Conservation (phyloP, 2,329 filamentous ascomycete genomes). For the Gremmenia infestans region DNA sequence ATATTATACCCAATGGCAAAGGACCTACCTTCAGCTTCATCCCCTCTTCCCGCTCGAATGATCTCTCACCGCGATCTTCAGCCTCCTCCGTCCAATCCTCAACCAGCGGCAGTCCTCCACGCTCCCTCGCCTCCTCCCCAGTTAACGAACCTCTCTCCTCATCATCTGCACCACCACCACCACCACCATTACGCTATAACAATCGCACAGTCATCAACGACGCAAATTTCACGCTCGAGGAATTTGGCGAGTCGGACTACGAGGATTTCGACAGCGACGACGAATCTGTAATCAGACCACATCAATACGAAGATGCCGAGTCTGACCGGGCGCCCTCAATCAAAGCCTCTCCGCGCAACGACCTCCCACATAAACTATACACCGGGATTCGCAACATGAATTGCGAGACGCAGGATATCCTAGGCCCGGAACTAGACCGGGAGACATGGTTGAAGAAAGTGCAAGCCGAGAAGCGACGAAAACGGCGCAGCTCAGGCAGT, state of each 20-base stretch:
- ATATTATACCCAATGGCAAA: constrained; percentile 37
- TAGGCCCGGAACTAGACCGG: constrained; percentile 12
- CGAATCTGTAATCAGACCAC: constrained; percentile 26
- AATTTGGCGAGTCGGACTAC: constrained; percentile 27
- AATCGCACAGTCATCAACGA: constrained; percentile 14
- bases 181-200: not conserved
- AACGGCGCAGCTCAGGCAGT: constrained; percentile 27
- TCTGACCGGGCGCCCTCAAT: constrained; percentile 24
- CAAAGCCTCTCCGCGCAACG: constrained; percentile 9
- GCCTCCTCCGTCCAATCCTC: constrained; percentile 27
- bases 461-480: constrained; percentile 24
- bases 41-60: constrained; percentile 31
- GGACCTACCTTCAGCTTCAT: constrained; percentile 32
- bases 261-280: constrained; percentile 26
- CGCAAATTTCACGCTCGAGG: constrained; percentile 30
- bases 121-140: constrained; percentile 23
- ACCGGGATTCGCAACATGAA: constrained; percentile 20
- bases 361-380: constrained; percentile 21
- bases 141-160: constrained; percentile 6
- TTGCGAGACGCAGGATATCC: constrained; percentile 14
- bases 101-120: constrained; percentile 25
- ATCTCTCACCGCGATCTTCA: constrained; percentile 38
- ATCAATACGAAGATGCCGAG: constrained; percentile 32
- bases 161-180: constrained; percentile 9
- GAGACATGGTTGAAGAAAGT: constrained; percentile 24